phyloP scores from a whole-genome alignment of 2,329 filamentous ascomycete species.

The Cadophora sp. region DNA sequence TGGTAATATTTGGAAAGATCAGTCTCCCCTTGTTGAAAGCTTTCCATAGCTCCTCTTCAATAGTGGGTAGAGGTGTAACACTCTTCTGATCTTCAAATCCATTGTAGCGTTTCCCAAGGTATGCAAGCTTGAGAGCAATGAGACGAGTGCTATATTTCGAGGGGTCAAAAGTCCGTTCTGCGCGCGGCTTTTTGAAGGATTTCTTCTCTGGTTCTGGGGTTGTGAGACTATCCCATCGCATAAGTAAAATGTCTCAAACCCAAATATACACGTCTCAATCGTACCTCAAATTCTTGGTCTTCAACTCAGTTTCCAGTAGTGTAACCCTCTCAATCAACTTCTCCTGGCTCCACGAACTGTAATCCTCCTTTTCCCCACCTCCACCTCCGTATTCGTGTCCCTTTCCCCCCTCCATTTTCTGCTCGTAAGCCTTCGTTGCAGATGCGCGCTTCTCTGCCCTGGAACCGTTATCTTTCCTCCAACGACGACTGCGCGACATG shows the following conservation, averaged over 20 bases:
- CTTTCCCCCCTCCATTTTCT: constrained; percentile 26
- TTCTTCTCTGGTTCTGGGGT: constrained; percentile 47
- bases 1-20: constrained; percentile 68
- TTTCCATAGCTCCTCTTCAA: constrained; percentile 95
- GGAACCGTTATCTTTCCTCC: constrained; percentile 28
- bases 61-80: constrained; percentile 73
- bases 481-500: constrained; percentile 32
- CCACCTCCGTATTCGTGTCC: constrained; percentile 26
- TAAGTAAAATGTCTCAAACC: constrained; percentile 1
- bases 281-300: constrained; percentile 52
- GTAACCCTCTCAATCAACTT: constrained; percentile 73
- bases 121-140: constrained; percentile 92
- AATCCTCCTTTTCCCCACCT: constrained; percentile 50
- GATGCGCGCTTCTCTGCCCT: constrained; percentile 28
- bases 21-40: constrained; percentile 82
- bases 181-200: constrained; percentile 45
- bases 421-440: constrained; percentile 15
- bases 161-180: constrained; percentile 65
- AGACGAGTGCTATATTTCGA: constrained; percentile 82
- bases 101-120: constrained; percentile 89
- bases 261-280: not conserved
- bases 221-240: constrained; percentile 20
- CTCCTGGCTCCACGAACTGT: constrained; percentile 71
- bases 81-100: constrained; percentile 87
- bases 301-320: constrained; percentile 70